These are phyloP conservation scores for Podaxis sp. DNA, from an alignment of 768 basidiomycete genomes.

Conservation along the genomic window DNA sequence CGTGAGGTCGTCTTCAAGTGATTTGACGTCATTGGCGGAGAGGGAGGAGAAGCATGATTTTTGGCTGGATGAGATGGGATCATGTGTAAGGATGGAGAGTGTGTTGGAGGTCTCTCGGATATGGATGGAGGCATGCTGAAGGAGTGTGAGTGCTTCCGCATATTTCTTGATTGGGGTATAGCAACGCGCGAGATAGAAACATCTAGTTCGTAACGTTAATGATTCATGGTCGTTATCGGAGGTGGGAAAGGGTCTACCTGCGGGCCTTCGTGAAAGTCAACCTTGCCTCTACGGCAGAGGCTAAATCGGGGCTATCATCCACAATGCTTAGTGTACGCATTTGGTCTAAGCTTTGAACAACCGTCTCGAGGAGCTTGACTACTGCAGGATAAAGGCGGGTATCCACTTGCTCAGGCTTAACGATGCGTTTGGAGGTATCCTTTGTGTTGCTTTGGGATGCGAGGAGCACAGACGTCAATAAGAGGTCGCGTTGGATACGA, in stretches of 20 bases:
- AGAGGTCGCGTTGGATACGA: slow-evolving; percentile 85
- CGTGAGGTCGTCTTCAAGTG: slow-evolving; percentile 51
- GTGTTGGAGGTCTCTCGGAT: slow-evolving; percentile 65
- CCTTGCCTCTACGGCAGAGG: slow-evolving; percentile 74
- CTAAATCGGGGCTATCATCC: slow-evolving; percentile 84
- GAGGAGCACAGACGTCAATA: slow-evolving; percentile 69
- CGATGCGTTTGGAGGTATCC: slow-evolving; percentile 17
- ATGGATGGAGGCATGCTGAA: slow-evolving; percentile 70
- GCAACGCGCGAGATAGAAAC: slow-evolving; percentile 73
- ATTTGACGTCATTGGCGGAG: slow-evolving; percentile 35
- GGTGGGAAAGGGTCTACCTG: slow-evolving; percentile 42
- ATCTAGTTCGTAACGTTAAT: slow-evolving; percentile 37
- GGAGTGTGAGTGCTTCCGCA: slow-evolving; percentile 67
- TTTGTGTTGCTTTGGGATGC: slow-evolving; percentile 36
- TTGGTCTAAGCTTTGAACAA: slow-evolving; percentile 81
- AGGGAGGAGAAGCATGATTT: slow-evolving; percentile 53
- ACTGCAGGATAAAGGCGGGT: slow-evolving; percentile 79
- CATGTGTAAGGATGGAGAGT: slow-evolving; percentile 43
- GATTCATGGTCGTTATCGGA: background rate
- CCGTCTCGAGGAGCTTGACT: slow-evolving; percentile 84
- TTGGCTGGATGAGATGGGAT: slow-evolving; percentile 17
- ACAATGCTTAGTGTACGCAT: slow-evolving; percentile 83
- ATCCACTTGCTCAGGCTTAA: slow-evolving; percentile 51
- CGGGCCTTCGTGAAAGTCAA: slow-evolving; percentile 72
- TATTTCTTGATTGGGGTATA: slow-evolving; percentile 70